These are phyloP conservation scores for Chlorella vulgaris DNA, from an alignment of 139 green algal genomes.

Conservation along the genomic window DNA sequence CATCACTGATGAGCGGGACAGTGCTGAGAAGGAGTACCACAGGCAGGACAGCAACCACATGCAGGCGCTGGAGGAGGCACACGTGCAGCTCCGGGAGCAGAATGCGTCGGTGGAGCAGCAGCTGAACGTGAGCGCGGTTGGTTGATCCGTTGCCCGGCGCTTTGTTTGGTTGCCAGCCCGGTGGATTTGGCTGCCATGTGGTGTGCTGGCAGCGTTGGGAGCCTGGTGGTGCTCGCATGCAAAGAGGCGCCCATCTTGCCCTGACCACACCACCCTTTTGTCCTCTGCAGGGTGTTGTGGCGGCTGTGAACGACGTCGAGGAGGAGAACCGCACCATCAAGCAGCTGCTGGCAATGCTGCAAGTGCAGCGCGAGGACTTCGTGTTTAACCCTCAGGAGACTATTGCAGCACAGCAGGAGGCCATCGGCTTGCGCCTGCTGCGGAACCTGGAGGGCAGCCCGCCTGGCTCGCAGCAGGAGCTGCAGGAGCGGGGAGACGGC, in stretches of 20 bases:
- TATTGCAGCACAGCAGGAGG: neutral
- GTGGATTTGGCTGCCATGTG: no score
- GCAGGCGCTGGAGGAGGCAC: conserved; percentile 27
- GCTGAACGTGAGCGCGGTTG: conserved; percentile 5
- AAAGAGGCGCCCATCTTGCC: neutral
- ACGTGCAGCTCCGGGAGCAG: conserved; percentile 21
- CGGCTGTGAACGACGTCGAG: conserved; percentile 9
- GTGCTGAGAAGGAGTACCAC: conserved; percentile 14
- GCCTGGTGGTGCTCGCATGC: neutral
- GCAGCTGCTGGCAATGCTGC: conserved; percentile 21
- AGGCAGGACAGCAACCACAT: conserved; percentile 34
- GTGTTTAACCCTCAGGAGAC: conserved; percentile 28
- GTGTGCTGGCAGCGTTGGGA: no score
- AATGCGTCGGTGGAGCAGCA: conserved; percentile 32
- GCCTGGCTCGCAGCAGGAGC: neutral
- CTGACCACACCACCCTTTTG: neutral
- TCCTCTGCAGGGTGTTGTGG: conserved; percentile 11
- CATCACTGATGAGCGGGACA: conserved; percentile 19
- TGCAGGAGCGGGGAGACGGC: conserved; percentile 1
- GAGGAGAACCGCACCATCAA: conserved; percentile 36
- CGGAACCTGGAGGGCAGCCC: conserved; percentile 14
- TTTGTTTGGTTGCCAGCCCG: neutral
- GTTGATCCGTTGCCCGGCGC: neutral
- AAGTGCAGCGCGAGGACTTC: conserved; percentile 29
- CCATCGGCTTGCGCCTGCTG: conserved; percentile 20